Conservation (phyloP, 1,284 basidiomycete genomes). For the Trametes pubescens region DNA sequence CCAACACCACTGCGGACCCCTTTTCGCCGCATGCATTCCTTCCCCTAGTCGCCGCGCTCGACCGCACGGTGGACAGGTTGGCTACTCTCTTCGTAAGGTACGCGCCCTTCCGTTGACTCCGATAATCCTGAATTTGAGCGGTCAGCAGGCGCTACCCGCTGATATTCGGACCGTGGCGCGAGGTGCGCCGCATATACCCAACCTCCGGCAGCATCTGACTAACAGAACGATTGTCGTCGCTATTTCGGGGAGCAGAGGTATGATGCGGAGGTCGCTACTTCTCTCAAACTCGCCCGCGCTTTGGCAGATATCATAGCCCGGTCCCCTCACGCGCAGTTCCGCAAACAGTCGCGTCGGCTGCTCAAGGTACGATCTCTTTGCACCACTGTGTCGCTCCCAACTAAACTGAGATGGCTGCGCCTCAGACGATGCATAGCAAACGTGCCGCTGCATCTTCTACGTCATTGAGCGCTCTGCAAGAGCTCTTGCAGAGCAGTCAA, state of each 20-base stretch:
- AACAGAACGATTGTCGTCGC: not conserved
- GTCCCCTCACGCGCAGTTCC: slow-evolving; percentile 58
- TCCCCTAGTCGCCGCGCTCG: slow-evolving; percentile 49
- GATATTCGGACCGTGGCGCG: slow-evolving; percentile 72
- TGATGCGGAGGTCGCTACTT: slow-evolving; percentile 57
- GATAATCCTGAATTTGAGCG: slow-evolving; percentile 8
- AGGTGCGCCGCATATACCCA: slow-evolving; percentile 49
- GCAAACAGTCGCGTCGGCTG: slow-evolving; percentile 50
- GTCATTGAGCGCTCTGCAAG: slow-evolving; percentile 4
- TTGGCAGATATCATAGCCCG: slow-evolving; percentile 59
- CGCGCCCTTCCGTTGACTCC: slow-evolving; percentile 18
- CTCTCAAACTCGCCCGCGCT: slow-evolving; percentile 59
- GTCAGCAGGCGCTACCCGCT: slow-evolving; percentile 70
- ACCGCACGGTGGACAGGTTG: slow-evolving; percentile 61
- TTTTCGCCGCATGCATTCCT: slow-evolving; percentile 39
- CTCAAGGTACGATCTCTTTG: slow-evolving; percentile 53
- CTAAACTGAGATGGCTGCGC: not conserved
- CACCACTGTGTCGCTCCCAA: not conserved
- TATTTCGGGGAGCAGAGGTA: slow-evolving; percentile 56
- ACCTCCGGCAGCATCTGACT: slow-evolving; percentile 11
- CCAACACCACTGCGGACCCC: slow-evolving; percentile 28
- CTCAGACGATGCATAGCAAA: slow-evolving; percentile 16
- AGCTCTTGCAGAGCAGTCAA: not conserved
- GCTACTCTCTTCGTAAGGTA: slow-evolving; percentile 65
- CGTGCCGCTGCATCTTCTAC: not conserved